A percentile compares a stretch with the other conserved stretches of the same genome.
phyloP scores from a whole-genome alignment of 2,329 filamentous ascomycete genomes.

The Curvularia lunata region DNA sequence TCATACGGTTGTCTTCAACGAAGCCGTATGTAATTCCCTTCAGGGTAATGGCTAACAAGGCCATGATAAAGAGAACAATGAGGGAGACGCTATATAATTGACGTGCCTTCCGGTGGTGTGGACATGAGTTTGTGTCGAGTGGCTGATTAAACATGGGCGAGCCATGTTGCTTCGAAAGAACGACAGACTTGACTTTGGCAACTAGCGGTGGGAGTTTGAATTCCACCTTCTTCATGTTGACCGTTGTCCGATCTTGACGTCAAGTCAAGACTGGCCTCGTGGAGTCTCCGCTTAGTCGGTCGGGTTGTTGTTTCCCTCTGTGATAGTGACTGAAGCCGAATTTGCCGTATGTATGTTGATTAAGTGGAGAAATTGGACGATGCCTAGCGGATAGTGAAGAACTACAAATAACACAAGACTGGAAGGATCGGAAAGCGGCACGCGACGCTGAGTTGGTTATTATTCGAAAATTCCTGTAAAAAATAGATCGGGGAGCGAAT shows the following conservation, averaged over 20 bases:
- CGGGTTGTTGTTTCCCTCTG: neutral
- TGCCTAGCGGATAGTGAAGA: neutral
- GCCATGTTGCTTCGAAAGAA: slow-evolving; percentile 18
- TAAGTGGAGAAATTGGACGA: neutral
- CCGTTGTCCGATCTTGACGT: slow-evolving; percentile 7
- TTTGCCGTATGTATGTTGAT: neutral
- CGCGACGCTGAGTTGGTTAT: slow-evolving; percentile 25
- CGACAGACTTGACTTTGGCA: slow-evolving; percentile 21
- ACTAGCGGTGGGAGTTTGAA: slow-evolving; percentile 17
- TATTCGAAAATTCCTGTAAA: slow-evolving; percentile 5
- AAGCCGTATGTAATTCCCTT: slow-evolving; percentile 43
- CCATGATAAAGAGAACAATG: slow-evolving; percentile 26
- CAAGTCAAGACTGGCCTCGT: neutral
- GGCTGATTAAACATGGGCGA: slow-evolving; percentile 17
- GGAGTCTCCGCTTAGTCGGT: neutral
- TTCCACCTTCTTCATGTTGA: slow-evolving; percentile 22
- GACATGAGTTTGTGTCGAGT: slow-evolving; percentile 18
- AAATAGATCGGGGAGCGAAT: slow-evolving; percentile 13
- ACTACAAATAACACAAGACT: neutral
- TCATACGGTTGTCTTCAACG: slow-evolving; percentile 41
- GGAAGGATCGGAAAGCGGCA: neutral
- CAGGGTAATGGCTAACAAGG: slow-evolving; percentile 32
- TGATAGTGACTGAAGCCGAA: neutral
- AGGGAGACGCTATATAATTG: slow-evolving; percentile 28
- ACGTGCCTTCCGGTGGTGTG: slow-evolving; percentile 30